Evolutionary conservation across 441 rosid genomes (phyloP).

Genomic region (Metrosideros polymorpha): DNA sequence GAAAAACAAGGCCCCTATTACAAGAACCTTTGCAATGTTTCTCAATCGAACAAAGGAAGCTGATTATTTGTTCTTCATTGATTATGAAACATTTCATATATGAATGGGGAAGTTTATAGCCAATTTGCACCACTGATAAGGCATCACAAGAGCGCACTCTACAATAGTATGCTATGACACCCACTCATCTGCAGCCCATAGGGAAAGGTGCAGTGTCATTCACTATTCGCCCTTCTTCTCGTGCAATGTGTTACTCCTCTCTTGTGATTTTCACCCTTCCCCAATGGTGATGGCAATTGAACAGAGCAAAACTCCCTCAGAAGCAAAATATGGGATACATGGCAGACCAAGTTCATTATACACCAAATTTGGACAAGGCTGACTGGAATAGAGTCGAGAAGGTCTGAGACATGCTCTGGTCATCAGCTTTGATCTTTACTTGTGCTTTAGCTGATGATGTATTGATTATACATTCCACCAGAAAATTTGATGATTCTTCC

Average conservation of each 20-base stretch:
- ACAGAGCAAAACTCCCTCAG: background rate
- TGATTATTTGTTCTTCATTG: background rate
- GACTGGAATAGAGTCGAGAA: constrained; percentile 54
- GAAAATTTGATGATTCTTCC: constrained; percentile 55
- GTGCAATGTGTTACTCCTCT: background rate
- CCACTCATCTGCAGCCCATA: background rate
- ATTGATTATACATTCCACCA: constrained; percentile 83
- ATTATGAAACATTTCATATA: background rate
- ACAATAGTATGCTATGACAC: background rate
- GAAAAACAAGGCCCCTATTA: background rate
- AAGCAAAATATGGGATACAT: background rate
- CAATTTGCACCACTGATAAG: background rate
- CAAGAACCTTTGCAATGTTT: background rate
- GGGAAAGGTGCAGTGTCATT: background rate
- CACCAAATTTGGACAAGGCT: constrained; percentile 63
- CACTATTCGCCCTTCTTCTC: background rate
- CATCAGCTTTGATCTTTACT: constrained; percentile 77
- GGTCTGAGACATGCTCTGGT: constrained; percentile 58
- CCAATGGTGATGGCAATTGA: background rate
- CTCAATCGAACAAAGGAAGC: background rate
- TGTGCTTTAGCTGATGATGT: constrained; percentile 75
- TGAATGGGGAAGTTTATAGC: background rate
- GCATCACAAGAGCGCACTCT: background rate
- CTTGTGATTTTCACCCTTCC: background rate
- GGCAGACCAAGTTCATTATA: constrained; percentile 16